Evolutionary conservation across 1,139 yeast species (phyloP).

Genomic region (Lodderomyces pseudojiufengensis): DNA sequence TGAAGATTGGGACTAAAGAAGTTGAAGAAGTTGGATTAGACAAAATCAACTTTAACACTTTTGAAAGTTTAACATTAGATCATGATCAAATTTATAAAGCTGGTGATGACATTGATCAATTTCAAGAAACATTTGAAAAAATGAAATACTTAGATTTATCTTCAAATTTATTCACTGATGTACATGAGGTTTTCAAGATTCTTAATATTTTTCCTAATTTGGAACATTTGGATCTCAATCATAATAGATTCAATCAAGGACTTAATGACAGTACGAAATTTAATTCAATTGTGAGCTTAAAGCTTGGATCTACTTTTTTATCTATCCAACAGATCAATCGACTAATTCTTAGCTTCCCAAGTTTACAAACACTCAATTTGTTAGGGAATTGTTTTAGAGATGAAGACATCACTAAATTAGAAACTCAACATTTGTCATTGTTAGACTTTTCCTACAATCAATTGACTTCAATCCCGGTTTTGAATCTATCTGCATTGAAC

Average conservation of each 20-base stretch:
- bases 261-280: too few relatives aligned
- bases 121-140: constrained; percentile 17
- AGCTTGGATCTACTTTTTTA: constrained; percentile 30
- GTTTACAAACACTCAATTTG: constrained; percentile 38
- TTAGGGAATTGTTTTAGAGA: constrained; percentile 44
- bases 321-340: constrained; percentile 15
- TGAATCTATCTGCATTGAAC: constrained; percentile 13
- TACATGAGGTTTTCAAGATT: constrained; percentile 38
- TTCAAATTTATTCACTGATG: constrained; percentile 49
- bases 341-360: constrained; percentile 40
- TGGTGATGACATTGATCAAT: constrained; percentile 5
- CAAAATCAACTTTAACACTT: constrained; percentile 42
- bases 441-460: constrained; percentile 48
- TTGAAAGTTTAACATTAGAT: constrained; percentile 51
- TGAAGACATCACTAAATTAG: constrained; percentile 15
- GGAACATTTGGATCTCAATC: constrained; percentile 51
- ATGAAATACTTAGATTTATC: constrained; percentile 56
- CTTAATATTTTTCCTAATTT: constrained; percentile 34
- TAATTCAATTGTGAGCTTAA: constrained; percentile 16
- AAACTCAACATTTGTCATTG: constrained; percentile 13
- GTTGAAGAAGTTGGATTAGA: constrained; percentile 68
- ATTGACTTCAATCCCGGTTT: constrained; percentile 30
- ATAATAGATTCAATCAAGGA: constrained; percentile 47
- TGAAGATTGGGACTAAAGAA: constrained; percentile 50
- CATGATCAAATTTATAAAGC: constrained; percentile 24